Conservation (phyloP, 2,329 filamentous ascomycete genomes). For the Pseudonectria foliicola region DNA sequence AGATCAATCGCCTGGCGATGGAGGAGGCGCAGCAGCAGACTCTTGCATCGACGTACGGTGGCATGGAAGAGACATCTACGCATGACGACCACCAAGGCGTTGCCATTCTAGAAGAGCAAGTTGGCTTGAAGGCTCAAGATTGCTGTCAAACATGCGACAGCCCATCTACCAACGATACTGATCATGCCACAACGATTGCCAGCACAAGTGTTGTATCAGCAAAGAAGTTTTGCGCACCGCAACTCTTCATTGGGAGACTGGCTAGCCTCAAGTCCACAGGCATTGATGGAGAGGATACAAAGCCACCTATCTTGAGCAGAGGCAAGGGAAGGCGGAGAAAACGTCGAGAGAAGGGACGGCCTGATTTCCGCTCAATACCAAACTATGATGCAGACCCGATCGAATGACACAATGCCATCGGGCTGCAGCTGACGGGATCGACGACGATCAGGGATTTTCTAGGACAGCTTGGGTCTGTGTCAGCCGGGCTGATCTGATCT, state of each 20-base stretch:
- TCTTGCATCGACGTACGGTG: constrained; percentile 2
- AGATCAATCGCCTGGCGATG: constrained; percentile 13
- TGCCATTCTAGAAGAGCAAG: neutral
- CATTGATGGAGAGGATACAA: constrained; percentile 1
- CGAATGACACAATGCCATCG: constrained; percentile 12
- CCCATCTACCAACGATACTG: constrained; percentile 3
- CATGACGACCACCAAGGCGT: constrained; percentile 4
- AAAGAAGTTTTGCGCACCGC: constrained; percentile 23
- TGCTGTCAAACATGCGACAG: constrained; percentile 2
- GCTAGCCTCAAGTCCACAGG: constrained; percentile 6
- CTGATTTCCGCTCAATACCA: constrained; percentile 27
- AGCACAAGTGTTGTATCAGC: constrained; percentile 11
- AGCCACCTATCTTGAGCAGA: constrained; percentile 5
- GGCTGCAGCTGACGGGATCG: no score
- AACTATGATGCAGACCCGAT: constrained; percentile 28
- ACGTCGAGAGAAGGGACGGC: constrained; percentile 19
- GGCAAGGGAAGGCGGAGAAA: constrained; percentile 10
- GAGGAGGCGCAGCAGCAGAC: constrained; percentile 16
- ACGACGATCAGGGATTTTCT: no score
- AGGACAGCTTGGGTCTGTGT: no score
- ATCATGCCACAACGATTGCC: constrained; percentile 7
- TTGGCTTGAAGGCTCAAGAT: constrained; percentile 1
- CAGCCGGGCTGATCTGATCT: constrained; percentile 8
- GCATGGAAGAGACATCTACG: constrained; percentile 12
- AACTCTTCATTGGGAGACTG: constrained; percentile 26